Percentiles rank a stretch among this genome's conserved stretches.
These are phyloP conservation scores for Aspergillus sp. DNA, from an alignment of 2,329 filamentous ascomycete genomes.

Conservation along the genomic window DNA sequence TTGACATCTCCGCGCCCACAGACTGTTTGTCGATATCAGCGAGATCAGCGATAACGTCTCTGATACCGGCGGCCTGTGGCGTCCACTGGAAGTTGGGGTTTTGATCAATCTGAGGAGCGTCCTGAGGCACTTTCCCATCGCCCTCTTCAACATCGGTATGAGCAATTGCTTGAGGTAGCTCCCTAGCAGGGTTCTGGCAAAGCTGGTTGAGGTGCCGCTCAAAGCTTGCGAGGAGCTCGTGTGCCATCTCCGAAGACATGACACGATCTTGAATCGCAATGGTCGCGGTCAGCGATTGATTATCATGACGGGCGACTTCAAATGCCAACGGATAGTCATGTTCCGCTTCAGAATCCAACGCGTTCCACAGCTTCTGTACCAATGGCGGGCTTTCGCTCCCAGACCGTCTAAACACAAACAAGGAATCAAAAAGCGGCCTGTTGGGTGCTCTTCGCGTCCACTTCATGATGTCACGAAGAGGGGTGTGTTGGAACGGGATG, in stretches of 20 bases:
- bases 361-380: constrained; percentile 44
- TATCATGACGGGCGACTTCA: constrained; percentile 52
- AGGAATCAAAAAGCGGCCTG: constrained; percentile 62
- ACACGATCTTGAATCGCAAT: constrained; percentile 49
- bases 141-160: not conserved
- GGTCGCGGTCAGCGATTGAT: constrained; percentile 45
- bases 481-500: constrained; percentile 66
- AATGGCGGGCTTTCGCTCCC: constrained; percentile 10
- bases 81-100: constrained; percentile 49
- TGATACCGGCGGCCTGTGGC: constrained; percentile 43
- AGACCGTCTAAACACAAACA: constrained; percentile 71
- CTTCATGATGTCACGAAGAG: constrained; percentile 70
- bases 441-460: constrained; percentile 54
- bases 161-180: constrained; percentile 10
- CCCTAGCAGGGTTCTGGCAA: constrained; percentile 20
- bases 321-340: constrained; percentile 70
- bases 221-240: constrained; percentile 37
- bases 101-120: not conserved
- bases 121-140: not conserved
- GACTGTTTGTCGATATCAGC: constrained; percentile 44
- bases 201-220: constrained; percentile 29
- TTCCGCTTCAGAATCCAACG: constrained; percentile 38
- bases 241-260: constrained; percentile 25
- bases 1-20: constrained; percentile 51
- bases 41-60: constrained; percentile 54